Conservation (phyloP, 192 early-diverging fungal species). For the Umbelopsis ramanniana region DNA sequence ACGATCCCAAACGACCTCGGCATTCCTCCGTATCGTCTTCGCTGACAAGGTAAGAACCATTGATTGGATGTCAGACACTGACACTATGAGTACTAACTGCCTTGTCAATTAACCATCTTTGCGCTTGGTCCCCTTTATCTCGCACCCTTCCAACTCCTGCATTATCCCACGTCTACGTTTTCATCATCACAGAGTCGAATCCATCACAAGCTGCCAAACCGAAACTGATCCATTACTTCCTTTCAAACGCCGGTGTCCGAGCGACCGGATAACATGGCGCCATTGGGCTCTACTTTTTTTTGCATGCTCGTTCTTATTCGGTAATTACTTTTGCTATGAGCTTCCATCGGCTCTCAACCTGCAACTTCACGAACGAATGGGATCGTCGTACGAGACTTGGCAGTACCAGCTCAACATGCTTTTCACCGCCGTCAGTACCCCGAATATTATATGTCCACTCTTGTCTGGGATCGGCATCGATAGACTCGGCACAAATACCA, state of each 20-base stretch:
- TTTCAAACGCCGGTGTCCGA: conserved; percentile 9
- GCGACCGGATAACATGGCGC: conserved; percentile 17
- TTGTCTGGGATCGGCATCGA: conserved; percentile 57
- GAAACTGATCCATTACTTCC: conserved; percentile 19
- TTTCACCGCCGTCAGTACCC: conserved; percentile 43
- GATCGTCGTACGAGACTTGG: conserved; percentile 37
- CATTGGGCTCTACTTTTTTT: conserved; percentile 46
- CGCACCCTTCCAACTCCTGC: not conserved
- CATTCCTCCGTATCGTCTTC: conserved; percentile 7
- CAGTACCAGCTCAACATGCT: conserved; percentile 51
- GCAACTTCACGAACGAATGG: conserved; percentile 45
- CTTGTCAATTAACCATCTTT: no score
- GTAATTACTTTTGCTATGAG: conserved; percentile 50
- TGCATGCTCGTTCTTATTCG: conserved; percentile 45
- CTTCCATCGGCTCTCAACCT: conserved; percentile 43
- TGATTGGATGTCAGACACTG: not conserved
- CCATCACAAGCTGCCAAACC: conserved; percentile 11
- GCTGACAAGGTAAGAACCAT: conserved; percentile 8
- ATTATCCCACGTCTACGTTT: not conserved
- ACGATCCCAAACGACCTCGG: not conserved
- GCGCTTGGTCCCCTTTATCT: not conserved
- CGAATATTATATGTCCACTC: conserved; percentile 47
- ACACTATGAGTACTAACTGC: no score
- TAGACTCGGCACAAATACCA: conserved; percentile 47
- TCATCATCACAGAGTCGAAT: conserved; percentile 19